Conservation (phyloP, 768 basidiomycete species). For the Trametes maxima region DNA sequence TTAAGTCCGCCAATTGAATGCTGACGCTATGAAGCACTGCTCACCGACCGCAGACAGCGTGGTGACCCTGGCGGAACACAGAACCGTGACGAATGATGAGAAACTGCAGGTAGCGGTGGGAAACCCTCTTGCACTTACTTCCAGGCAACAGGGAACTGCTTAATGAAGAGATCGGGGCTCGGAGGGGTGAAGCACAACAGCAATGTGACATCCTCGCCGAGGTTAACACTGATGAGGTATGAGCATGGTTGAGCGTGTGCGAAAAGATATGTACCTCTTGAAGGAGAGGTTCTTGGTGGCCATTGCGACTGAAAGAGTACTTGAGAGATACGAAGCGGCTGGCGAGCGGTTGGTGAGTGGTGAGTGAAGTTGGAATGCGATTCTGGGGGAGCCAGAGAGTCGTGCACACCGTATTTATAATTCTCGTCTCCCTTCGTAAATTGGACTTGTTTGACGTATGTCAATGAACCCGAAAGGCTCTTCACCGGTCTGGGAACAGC, state of each 20-base stretch:
- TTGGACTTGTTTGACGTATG: no score
- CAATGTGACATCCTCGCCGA: slow-evolving; percentile 15
- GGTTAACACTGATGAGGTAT: neutral
- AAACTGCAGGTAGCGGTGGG: neutral
- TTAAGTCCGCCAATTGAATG: neutral
- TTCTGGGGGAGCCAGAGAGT: neutral
- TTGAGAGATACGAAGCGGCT: neutral
- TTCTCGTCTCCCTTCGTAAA: no score
- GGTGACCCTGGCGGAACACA: neutral
- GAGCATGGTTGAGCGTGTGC: neutral
- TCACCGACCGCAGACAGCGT: slow-evolving; percentile 1
- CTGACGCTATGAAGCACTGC: neutral
- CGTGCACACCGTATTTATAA: no score
- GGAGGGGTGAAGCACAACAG: slow-evolving; percentile 15
- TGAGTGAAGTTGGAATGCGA: neutral
- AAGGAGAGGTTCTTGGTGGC: slow-evolving; percentile 6
- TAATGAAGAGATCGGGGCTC: neutral
- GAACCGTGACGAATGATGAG: neutral
- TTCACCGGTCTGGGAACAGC: no score
- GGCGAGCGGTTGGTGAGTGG: neutral
- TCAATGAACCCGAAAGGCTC: no score
- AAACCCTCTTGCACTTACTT: neutral
- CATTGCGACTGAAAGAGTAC: neutral
- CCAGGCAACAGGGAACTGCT: slow-evolving; percentile 14
- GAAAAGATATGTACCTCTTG: neutral